Evolutionary conservation across 2,329 filamentous ascomycete species (phyloP), one percentile per base, ranked within the genome.

Genomic region (Aureobasidium vineae): DNA sequence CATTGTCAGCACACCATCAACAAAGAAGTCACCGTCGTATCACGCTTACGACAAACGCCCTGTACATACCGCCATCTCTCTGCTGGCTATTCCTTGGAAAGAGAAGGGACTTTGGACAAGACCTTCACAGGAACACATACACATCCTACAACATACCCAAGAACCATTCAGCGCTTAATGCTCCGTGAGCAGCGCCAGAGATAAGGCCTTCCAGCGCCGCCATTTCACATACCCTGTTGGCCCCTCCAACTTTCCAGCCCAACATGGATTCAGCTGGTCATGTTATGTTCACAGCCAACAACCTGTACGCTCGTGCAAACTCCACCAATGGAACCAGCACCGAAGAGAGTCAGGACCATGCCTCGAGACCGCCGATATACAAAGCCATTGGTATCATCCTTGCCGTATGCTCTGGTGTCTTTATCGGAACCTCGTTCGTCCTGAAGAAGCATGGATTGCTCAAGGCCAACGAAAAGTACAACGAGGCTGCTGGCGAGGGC

Each of bases 341-440:
- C 70, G 72, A 43, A 68, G 69, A 47, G 5, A 64, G 16, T 69
- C 72, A 43, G 67, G 69, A 52, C 19, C 69, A 70, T 23, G 53
- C 61, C 6, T 71, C 70, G 11, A 81, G 85, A 26, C 86, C 86
- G 1, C 77, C 83, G 11, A 79, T 81, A 40, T 98, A 90, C 84
- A 98, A 97, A 76, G 86, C 88, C 31, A 85, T 98, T 70, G 95
- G 95, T 65, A 91, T 99, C 69, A 83, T 87, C 26, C 83, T 99
- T 41, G 95, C 95, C 19, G 84, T 97, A 67, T 87, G 88, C 38
- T 98, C 94, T 0, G 95, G 95, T 49, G 77, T 91, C 67, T 98
- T 98, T 76, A 99, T 99, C 75, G 95, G 95, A 65, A 85, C 90
- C 16, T 98, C 94, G 0, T 99, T 98, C 77, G 93, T 98, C 33